phyloP scores from a whole-genome alignment of 768 basidiomycete species.

The Suillus subluteus region DNA sequence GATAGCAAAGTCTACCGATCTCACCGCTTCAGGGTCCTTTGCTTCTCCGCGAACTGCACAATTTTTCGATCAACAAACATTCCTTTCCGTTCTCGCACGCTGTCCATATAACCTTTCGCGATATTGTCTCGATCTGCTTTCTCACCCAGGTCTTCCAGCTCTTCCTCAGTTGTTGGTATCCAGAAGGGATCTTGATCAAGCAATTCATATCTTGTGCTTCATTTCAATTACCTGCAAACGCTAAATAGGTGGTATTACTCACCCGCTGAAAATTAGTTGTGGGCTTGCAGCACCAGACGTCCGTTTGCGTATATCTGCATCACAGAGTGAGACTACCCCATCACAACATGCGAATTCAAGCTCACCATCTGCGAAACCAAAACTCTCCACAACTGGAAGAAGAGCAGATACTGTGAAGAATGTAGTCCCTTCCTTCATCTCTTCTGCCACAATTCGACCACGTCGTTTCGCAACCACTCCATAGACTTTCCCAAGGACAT shows the following conservation, averaged over 20 bases:
- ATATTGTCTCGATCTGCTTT: constrained; percentile 93
- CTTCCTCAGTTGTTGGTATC: constrained; percentile 97
- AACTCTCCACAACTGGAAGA: constrained; percentile 95
- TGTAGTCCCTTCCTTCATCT: constrained; percentile 97
- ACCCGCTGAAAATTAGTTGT: constrained; percentile 96
- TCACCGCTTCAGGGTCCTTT: constrained; percentile 80
- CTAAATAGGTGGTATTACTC: constrained; percentile 28
- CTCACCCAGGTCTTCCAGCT: constrained; percentile 94
- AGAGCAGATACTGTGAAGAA: constrained; percentile 93
- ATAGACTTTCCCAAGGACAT: constrained; percentile 97
- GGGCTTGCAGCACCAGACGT: constrained; percentile 98
- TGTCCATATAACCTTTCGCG: constrained; percentile 93
- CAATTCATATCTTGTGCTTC: constrained; percentile 75
- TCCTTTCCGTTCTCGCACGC: constrained; percentile 89
- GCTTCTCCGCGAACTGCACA: constrained; percentile 96
- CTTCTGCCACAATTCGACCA: constrained; percentile 92
- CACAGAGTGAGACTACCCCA: constrained; percentile 6
- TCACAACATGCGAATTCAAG: not conserved
- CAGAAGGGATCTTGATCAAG: constrained; percentile 95
- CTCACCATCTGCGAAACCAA: constrained; percentile 95
- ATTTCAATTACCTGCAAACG: constrained; percentile 20
- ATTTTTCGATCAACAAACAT: constrained; percentile 96
- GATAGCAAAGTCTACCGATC: constrained; percentile 10
- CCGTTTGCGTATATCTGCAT: constrained; percentile 87
- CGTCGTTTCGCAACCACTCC: constrained; percentile 91